Conservation (phyloP, 257 asterid genomes). For the Lantana camara region DNA sequence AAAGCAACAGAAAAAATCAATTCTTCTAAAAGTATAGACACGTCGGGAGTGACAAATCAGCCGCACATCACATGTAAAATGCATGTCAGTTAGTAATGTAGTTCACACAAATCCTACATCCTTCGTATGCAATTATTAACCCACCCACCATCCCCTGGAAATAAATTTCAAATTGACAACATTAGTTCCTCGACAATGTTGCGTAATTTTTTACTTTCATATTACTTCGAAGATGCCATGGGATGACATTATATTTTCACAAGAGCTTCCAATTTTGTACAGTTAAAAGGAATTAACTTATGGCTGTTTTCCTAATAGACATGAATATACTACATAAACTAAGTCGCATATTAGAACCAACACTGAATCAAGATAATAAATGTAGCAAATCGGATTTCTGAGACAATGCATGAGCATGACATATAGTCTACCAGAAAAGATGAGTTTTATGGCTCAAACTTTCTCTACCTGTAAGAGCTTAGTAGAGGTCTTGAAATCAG, state of each 20-base stretch:
- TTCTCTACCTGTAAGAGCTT: neutral
- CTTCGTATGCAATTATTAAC: constrained; percentile 10
- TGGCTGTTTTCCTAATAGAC: neutral
- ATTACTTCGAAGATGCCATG: constrained; percentile 2
- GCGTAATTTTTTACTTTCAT: neutral
- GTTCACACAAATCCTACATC: constrained; percentile 7
- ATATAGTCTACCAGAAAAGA: constrained; percentile 4
- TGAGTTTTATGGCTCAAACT: constrained; percentile 9
- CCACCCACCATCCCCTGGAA: neutral
- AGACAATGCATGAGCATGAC: constrained; percentile 16
- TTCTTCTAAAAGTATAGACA: constrained; percentile 10
- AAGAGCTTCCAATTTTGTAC: neutral
- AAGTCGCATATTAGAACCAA: neutral
- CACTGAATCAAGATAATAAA: constrained; percentile 2
- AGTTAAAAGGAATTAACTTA: neutral
- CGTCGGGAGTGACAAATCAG: constrained; percentile 21
- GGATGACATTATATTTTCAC: constrained; percentile 7
- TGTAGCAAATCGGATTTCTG: constrained; percentile 1
- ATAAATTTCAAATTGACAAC: neutral
- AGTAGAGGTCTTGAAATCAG: constrained; percentile 17
- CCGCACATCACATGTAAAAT: constrained; percentile 25
- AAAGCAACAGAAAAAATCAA: constrained; percentile 18
- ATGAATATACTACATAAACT: neutral
- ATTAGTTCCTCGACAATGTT: neutral
- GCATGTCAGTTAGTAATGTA: constrained; percentile 13